Percentiles rank a stretch among this genome's conserved stretches.
Evolutionary conservation across 176 grass and related monocot species (phyloP).

Genomic region (Raddia distichophylla): DNA sequence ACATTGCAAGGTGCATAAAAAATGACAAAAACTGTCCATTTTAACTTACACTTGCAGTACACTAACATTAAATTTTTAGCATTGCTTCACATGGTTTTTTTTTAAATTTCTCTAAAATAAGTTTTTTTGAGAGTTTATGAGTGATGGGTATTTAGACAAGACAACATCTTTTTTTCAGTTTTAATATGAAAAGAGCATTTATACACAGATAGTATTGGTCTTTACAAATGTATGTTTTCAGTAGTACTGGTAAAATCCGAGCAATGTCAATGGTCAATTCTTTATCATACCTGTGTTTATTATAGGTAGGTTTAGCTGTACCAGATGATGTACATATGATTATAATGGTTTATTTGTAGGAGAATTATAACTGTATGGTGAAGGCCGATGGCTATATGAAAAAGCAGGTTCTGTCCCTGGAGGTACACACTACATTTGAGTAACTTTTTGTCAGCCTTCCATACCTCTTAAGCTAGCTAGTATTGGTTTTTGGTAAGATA

Average conservation of each 20-base stretch:
- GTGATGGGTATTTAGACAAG: neutral
- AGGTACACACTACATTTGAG: constrained; percentile 7
- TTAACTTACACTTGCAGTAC: neutral
- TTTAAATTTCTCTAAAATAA: too few relatives aligned
- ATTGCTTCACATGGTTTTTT: constrained; percentile 26
- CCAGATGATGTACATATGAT: neutral
- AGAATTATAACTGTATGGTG: constrained; percentile 42
- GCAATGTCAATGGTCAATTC: neutral
- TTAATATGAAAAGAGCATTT: neutral
- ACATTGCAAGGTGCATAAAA: neutral
- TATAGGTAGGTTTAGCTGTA: neutral
- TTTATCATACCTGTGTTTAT: neutral
- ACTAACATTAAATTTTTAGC: neutral
- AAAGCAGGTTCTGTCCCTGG: constrained; percentile 40
- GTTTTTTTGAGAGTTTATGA: neutral
- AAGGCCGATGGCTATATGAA: constrained; percentile 50
- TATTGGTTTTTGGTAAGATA: neutral
- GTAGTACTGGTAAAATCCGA: neutral
- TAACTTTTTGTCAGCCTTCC: neutral
- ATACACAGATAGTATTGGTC: neutral
- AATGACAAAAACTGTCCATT: neutral
- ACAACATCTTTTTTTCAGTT: neutral
- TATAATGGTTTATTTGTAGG: constrained; percentile 41
- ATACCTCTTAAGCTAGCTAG: constrained; percentile 3
- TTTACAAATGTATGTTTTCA: neutral